Conservation (phyloP, 208 protist genomes). For the Kentomonas sorsogonicus region DNA sequence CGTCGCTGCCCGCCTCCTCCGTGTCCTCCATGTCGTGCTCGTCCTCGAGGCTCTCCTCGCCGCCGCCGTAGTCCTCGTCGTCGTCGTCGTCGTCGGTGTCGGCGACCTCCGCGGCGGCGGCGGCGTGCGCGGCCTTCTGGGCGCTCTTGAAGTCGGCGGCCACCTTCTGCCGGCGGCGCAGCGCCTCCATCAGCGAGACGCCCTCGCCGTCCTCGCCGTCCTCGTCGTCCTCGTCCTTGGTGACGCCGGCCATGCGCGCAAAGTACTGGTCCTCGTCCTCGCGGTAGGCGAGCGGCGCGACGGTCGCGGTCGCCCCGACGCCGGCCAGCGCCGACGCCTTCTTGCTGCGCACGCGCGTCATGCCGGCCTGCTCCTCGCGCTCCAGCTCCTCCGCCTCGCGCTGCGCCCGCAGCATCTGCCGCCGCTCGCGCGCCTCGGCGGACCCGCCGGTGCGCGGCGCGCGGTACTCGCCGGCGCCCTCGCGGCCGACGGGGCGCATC, state of each 20-base stretch:
- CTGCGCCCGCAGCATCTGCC: slow-evolving; percentile 51
- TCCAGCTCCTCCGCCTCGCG: slow-evolving; percentile 79
- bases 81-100: slow-evolving; percentile 26
- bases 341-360: slow-evolving; percentile 80
- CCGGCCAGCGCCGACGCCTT: slow-evolving; percentile 53
- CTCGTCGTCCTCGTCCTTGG: slow-evolving; percentile 18
- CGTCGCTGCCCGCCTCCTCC: slow-evolving; percentile 10
- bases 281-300: slow-evolving; percentile 70
- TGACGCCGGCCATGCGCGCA: slow-evolving; percentile 49
- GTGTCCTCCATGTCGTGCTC: slow-evolving; percentile 16
- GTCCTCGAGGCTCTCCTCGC: slow-evolving; percentile 17
- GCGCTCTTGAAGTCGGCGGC: slow-evolving; percentile 17
- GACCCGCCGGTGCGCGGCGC: slow-evolving; percentile 27
- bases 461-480: slow-evolving; percentile 27
- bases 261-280: slow-evolving; percentile 92
- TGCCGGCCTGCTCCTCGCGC: slow-evolving; percentile 70
- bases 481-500: slow-evolving; percentile 59
- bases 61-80: slow-evolving; percentile 20
- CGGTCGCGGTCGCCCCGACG: slow-evolving; percentile 30
- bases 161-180: slow-evolving; percentile 53
- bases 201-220: slow-evolving; percentile 30
- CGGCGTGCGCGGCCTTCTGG: slow-evolving; percentile 12
- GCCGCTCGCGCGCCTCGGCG: slow-evolving; percentile 54
- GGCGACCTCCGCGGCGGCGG: slow-evolving; percentile 3
- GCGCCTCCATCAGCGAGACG: slow-evolving; percentile 74